Evolutionary conservation across 805 yeast species (phyloP).

Genomic region (Wickerhamiella kurtzmanii): DNA sequence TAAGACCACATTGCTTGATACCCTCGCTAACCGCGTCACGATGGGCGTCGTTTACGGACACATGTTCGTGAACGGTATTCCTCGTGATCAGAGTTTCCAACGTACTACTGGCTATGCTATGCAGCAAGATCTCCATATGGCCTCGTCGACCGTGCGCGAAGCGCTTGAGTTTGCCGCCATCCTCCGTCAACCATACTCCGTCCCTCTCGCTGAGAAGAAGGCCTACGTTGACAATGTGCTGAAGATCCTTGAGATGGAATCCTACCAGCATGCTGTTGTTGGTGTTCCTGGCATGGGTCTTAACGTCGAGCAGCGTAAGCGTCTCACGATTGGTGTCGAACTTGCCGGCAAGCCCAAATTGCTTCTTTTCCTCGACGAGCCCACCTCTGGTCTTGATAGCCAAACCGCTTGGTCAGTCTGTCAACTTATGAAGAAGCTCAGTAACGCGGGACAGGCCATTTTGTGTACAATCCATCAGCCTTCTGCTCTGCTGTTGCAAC

Average conservation of each 20-base stretch:
- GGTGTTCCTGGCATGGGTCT: constrained; percentile 65
- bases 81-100: constrained; percentile 52
- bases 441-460: constrained; percentile 61
- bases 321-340: constrained; percentile 58
- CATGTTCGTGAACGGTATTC: constrained; percentile 55
- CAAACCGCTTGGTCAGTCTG: constrained; percentile 58
- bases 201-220: constrained; percentile 44
- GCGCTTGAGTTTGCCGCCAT: constrained; percentile 59
- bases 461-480: constrained; percentile 71
- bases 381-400: constrained; percentile 57
- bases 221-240: constrained; percentile 59
- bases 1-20: constrained; percentile 63
- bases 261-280: constrained; percentile 65
- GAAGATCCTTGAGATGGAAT: constrained; percentile 50
- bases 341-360: constrained; percentile 56
- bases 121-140: constrained; percentile 66
- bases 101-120: constrained; percentile 71
- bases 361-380: constrained; percentile 52
- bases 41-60: constrained; percentile 62
- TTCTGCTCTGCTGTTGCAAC: constrained; percentile 53
- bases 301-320: constrained; percentile 56
- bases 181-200: constrained; percentile 51
- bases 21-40: constrained; percentile 56
- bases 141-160: constrained; percentile 59
- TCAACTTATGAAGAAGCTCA: constrained; percentile 50